Base-by-base conservation (phyloP, 352 stramenopile species). In the Pseudoperonospora humuli region DNA sequence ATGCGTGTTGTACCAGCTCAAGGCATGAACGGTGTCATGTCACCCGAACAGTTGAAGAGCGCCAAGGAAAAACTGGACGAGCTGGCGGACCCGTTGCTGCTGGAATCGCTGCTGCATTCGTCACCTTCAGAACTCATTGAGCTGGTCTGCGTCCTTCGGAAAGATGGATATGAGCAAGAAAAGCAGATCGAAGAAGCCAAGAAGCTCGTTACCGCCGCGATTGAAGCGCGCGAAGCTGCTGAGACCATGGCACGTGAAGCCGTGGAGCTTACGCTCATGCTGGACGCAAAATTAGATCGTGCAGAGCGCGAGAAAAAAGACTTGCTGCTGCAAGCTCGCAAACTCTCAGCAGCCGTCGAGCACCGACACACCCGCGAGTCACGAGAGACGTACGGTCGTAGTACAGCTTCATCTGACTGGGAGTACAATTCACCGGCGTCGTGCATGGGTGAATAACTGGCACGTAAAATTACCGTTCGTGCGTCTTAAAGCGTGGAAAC, bases 141-240 rank as follows among this genome's bases (percentile, higher is more conserved):
- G 37, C 67, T 86, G 33, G 61, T 92, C 15, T 78, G 66, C 20
- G 55, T 84, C 23, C 59, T 92, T 33, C 75, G 73, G n/a, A 66
- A 75, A 38, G 78, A 84, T 48, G 74, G 85, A 45, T 54, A 46
- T 14, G 72, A 82, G 10, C 80, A 93, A 38, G 80, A 90, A 23
- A 51, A 58, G 14, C 80, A 93, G 48, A 65, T 93, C 26, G 66
- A 77, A 13, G 54, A 93, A 29, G 80, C 80, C 17, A 87, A 86
- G 61, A 34, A 39, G 26, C 67, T 90, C 41, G 71, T 93, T 29
- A 79, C 54, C 55, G 71, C 73, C 40, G 80, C 80, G 39, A 82
- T 90, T 31, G 70, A 86, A 70, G 77, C 76, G 42, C 75, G 75
- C 41, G 75, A 88, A 49, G 70, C 77, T 25, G 78, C 80, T 7